These are phyloP conservation scores for Saccharomycopsis microspora DNA, from an alignment of 805 yeast genomes.

Conservation along the genomic window DNA sequence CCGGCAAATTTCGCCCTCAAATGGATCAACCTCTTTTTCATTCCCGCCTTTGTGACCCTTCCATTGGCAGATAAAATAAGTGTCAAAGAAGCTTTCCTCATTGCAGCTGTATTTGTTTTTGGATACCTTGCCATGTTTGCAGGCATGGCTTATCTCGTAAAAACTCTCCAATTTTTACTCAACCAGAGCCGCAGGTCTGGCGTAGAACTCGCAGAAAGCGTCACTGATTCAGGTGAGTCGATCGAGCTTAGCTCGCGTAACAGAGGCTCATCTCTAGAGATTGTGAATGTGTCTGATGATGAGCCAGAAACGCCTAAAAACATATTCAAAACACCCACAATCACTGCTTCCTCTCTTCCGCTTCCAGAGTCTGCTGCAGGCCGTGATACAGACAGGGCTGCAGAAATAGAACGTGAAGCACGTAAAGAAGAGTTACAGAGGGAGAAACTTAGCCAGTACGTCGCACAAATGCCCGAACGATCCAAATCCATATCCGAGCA, in stretches of 20 bases:
- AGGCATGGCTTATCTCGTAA: constrained; percentile 37
- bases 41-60: constrained; percentile 64
- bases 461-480: constrained; percentile 16
- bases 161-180: constrained; percentile 26
- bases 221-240: constrained; percentile 1
- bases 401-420: constrained; percentile 6
- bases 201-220: constrained; percentile 21
- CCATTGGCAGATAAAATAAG: constrained; percentile 59
- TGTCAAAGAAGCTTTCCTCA: constrained; percentile 57
- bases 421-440: constrained; percentile 14
- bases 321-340: neutral
- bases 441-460: constrained; percentile 11
- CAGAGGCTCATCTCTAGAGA: constrained; percentile 5
- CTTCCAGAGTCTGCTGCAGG: neutral
- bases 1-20: constrained; percentile 57
- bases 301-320: neutral
- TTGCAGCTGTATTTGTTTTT: constrained; percentile 60
- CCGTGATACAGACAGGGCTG: neutral
- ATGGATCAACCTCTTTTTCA: constrained; percentile 73
- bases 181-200: constrained; percentile 18
- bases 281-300: neutral
- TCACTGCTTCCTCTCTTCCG: neutral
- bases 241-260: constrained; percentile 9
- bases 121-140: constrained; percentile 48
- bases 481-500: constrained; percentile 25